Evolutionary conservation across 768 basidiomycete genomes (phyloP).

Genomic region (Amanita phalloides): DNA sequence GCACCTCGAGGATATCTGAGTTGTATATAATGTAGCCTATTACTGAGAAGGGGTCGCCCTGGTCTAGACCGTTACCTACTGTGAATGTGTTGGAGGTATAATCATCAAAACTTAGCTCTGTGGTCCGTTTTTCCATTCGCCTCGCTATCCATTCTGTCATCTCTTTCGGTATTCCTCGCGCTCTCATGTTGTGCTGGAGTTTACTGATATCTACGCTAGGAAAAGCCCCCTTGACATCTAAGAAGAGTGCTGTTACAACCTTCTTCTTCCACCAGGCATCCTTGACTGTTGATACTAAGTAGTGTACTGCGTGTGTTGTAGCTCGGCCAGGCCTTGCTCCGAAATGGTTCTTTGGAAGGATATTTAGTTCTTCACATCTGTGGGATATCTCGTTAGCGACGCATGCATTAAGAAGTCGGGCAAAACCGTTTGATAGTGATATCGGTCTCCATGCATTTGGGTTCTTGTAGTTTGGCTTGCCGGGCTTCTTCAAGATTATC

Average conservation of each 20-base stretch:
- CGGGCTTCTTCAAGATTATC: slow-evolving; percentile 1
- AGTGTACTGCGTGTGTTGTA: not conserved
- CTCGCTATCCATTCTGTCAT: not conserved
- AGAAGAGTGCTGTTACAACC: slow-evolving; percentile 6
- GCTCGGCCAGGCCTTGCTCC: not conserved
- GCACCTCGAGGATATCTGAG: not conserved
- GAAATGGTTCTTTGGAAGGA: not conserved
- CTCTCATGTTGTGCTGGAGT: not conserved
- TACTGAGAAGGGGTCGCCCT: slow-evolving; percentile 8
- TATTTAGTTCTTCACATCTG: not conserved
- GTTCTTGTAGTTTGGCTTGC: slow-evolving; percentile 1
- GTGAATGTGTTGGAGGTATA: slow-evolving; percentile 3
- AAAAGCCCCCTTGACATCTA: slow-evolving; percentile 8
- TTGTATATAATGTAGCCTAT: slow-evolving; percentile 6
- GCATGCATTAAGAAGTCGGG: not conserved
- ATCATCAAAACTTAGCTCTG: slow-evolving; percentile 8
- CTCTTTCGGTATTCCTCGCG: not conserved
- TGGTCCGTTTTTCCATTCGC: not conserved
- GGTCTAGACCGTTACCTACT: slow-evolving; percentile 6
- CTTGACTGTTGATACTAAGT: not conserved
- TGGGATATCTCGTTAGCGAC: not conserved
- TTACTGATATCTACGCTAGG: slow-evolving; percentile 7
- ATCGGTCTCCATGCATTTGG: slow-evolving; percentile 7
- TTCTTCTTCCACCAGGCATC: slow-evolving; percentile 4
- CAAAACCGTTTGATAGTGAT: not conserved